phyloP scores from a whole-genome alignment of 768 basidiomycete genomes.

The Lactarius trivialis region DNA sequence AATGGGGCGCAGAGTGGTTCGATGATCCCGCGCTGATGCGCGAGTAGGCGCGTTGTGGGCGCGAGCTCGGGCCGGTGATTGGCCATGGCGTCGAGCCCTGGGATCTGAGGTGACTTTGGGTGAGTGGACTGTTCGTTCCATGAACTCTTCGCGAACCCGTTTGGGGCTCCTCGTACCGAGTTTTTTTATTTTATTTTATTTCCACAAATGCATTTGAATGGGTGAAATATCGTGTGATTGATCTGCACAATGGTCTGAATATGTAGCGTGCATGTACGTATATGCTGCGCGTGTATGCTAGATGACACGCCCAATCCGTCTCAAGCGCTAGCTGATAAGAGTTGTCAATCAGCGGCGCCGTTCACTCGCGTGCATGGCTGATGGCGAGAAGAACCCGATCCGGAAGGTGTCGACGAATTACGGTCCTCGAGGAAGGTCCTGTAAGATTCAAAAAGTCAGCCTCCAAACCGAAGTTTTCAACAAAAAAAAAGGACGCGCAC shows the following conservation, averaged over 20 bases:
- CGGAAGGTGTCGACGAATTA: too few relatives aligned
- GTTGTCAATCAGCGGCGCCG: background rate
- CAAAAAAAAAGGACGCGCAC: too few relatives aligned
- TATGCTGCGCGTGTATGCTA: background rate
- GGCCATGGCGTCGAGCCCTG: constrained; percentile 33
- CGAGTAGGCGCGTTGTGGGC: constrained; percentile 50
- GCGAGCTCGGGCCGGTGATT: constrained; percentile 42
- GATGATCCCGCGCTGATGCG: constrained; percentile 36
- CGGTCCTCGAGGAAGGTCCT: too few relatives aligned
- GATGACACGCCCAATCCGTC: background rate
- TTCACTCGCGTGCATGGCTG: background rate
- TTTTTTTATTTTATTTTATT: too few relatives aligned
- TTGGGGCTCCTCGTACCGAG: too few relatives aligned
- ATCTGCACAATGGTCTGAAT: background rate
- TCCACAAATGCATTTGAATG: background rate
- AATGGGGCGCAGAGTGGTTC: constrained; percentile 41
- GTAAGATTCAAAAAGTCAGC: too few relatives aligned
- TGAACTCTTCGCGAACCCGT: too few relatives aligned
- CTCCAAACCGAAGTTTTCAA: too few relatives aligned
- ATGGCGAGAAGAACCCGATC: background rate
- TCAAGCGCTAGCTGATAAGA: background rate
- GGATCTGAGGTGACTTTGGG: background rate
- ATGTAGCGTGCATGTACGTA: too few relatives aligned
- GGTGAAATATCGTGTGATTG: too few relatives aligned
- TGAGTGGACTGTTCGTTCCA: too few relatives aligned